Conservation (phyloP, 2,329 filamentous ascomycete species). For the Exophiala xenobiotica region DNA sequence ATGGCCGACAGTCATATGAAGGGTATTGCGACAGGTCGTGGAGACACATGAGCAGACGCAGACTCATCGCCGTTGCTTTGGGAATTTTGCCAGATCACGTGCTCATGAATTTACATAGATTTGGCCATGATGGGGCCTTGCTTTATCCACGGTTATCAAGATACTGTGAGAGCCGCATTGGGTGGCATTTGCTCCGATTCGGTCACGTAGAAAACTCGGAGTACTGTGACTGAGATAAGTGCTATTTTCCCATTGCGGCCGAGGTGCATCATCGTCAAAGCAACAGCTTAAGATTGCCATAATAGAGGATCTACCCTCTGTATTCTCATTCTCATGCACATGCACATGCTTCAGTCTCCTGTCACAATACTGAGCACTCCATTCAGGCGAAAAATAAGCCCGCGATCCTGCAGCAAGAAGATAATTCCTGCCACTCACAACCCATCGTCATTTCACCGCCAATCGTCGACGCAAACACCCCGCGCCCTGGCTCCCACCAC, state of each 20-base stretch:
- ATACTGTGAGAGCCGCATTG: no score
- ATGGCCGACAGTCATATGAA: conserved; percentile 28
- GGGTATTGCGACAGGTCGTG: not conserved
- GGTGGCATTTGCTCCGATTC: no score
- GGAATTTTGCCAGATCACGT: not conserved
- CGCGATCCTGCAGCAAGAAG: conserved; percentile 21
- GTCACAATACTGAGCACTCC: not conserved
- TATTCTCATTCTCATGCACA: conserved; percentile 4
- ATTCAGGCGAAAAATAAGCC: conserved; percentile 10
- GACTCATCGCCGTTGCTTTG: no score
- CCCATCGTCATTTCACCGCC: conserved; percentile 27
- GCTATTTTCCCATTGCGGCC: conserved; percentile 1
- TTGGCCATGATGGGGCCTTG: no score
- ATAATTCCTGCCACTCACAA: conserved; percentile 17
- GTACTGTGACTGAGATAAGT: not conserved
- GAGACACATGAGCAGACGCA: no score
- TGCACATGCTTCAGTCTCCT: conserved; percentile 16
- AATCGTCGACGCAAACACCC: conserved; percentile 17
- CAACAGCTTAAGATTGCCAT: not conserved
- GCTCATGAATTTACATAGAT: no score
- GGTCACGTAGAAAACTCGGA: conserved; percentile 1
- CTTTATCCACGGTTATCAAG: no score
- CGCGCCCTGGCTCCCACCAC: conserved; percentile 27
- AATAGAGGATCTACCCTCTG: not conserved
- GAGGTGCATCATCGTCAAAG: not conserved